Evolutionary conservation across 176 grass and related monocot species (phyloP).

Genomic region (Avena insularis): DNA sequence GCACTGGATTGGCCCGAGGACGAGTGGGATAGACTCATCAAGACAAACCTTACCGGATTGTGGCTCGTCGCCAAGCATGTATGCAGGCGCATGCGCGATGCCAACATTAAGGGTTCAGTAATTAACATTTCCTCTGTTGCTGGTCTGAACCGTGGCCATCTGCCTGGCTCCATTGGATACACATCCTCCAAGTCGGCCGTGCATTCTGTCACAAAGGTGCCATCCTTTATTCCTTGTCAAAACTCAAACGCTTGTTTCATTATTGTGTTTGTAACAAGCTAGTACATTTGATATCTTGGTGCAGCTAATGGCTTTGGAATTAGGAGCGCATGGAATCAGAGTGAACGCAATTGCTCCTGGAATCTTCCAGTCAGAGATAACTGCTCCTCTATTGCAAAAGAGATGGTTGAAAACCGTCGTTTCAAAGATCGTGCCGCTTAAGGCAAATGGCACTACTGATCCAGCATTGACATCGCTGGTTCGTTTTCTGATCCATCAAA

Average conservation of each 20-base stretch:
- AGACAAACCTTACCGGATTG: constrained; percentile 85
- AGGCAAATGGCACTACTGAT: constrained; percentile 61
- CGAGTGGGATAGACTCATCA: constrained; percentile 71
- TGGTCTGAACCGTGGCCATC: constrained; percentile 65
- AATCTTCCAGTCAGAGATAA: constrained; percentile 87
- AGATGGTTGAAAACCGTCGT: constrained; percentile 68
- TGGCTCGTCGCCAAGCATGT: constrained; percentile 89
- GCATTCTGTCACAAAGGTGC: constrained; percentile 75
- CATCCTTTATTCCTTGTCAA: neutral
- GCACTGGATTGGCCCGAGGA: constrained; percentile 78
- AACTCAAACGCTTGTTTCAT: neutral
- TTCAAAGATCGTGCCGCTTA: constrained; percentile 69
- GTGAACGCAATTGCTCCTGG: constrained; percentile 87
- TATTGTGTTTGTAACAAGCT: neutral
- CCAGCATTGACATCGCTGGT: constrained; percentile 80
- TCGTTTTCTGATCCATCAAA: constrained; percentile 74
- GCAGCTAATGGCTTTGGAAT: constrained; percentile 89
- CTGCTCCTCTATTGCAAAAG: constrained; percentile 60
- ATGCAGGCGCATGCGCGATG: constrained; percentile 64
- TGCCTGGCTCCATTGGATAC: constrained; percentile 73
- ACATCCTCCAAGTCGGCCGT: constrained; percentile 69
- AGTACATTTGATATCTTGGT: neutral
- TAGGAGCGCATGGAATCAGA: constrained; percentile 72
- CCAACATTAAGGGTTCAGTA: constrained; percentile 72
- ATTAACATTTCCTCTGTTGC: constrained; percentile 80